Evolutionary conservation across 805 yeast species (phyloP), one percentile per base, ranked within the genome.

Genomic region (Isabelozyma heimii): DNA sequence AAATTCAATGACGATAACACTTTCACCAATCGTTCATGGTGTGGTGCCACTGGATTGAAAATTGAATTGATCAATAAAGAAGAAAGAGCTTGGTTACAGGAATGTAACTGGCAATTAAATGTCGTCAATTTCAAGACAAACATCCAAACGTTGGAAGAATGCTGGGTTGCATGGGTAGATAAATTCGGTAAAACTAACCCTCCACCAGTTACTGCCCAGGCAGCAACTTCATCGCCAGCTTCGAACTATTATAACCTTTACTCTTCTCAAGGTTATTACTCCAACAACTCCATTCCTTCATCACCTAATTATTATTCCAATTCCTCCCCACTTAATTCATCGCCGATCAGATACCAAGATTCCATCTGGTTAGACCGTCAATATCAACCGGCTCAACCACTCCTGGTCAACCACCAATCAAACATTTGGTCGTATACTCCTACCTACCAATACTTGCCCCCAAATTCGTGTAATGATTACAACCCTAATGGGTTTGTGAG

Each of bases 1-100:
- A 92, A 92, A 71, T 89, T 90, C 66, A 90, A 91, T 64, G 98
- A 92, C 69, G 99, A 92, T 72, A 91, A 92, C 70, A 92, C 97
- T 27, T 92, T 92, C 64, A 90, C 96, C 52, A 92, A 92, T 71
- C 85, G 84, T 61, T 89, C 97, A 7, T 92, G 99, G 99, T 81
- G 90, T 40, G 91, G 90, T 52, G 98, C 97, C n/a, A 88, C 97
- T 5, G 95, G 95, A 15, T 77, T 92, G 53, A 68, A 81, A 6
- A 75, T 89, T 43, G 61, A 61, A 2, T 67, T 77, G 35, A 76
- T 92, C 53, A 90, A 91, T 60, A 59, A 63, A 14, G 70, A 82
- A 52, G 99, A 92, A 72, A 80, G 79, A 47, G 73, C 71, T 42
- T 92, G 95, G 92, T 75, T 89, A 51, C 58, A 62, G 8, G 73